A percentile compares a stretch with the other conserved stretches of the same genome.
Conservation (phyloP, 805 yeast genomes). For the Yarrowia sp. region DNA sequence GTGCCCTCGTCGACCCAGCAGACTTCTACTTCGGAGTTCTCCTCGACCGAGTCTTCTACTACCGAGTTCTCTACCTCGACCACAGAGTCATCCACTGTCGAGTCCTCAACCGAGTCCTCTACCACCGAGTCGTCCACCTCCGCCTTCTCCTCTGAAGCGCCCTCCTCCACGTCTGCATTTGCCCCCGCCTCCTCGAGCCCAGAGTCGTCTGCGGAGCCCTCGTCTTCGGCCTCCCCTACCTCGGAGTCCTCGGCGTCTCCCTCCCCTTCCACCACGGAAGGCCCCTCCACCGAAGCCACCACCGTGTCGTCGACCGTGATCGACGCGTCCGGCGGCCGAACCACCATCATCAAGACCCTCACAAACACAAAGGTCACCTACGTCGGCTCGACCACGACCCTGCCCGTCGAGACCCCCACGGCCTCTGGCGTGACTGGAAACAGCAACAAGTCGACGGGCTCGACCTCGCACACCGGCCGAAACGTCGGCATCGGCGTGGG, state of each 20-base stretch:
- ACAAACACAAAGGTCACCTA: conserved; percentile 10
- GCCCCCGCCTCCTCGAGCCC: not conserved
- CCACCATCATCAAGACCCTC: conserved; percentile 13
- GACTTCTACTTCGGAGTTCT: not conserved
- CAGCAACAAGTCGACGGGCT: conserved; percentile 3
- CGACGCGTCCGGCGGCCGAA: conserved; percentile 7
- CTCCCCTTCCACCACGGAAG: not conserved
- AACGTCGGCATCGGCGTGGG: conserved; percentile 62
- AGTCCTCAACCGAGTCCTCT: not conserved
- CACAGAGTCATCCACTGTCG: not conserved
- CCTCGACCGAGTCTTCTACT: not conserved
- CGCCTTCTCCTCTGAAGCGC: too few species aligned
- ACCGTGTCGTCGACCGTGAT: not conserved
- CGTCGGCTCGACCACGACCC: not conserved
- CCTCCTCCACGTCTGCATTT: conserved; percentile 6
- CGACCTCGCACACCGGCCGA: conserved; percentile 30
- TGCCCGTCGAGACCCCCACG: not conserved
- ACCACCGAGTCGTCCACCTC: not conserved
- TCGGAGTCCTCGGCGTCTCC: not conserved
- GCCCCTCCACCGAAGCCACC: not conserved
- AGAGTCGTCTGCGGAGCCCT: not conserved
- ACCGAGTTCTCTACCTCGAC: not conserved
- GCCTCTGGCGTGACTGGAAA: not conserved
- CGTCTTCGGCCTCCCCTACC: not conserved
- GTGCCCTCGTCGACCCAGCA: not conserved